phyloP scores from a whole-genome alignment of 2,329 filamentous ascomycete genomes.

The Xenoacremonium recifei region DNA sequence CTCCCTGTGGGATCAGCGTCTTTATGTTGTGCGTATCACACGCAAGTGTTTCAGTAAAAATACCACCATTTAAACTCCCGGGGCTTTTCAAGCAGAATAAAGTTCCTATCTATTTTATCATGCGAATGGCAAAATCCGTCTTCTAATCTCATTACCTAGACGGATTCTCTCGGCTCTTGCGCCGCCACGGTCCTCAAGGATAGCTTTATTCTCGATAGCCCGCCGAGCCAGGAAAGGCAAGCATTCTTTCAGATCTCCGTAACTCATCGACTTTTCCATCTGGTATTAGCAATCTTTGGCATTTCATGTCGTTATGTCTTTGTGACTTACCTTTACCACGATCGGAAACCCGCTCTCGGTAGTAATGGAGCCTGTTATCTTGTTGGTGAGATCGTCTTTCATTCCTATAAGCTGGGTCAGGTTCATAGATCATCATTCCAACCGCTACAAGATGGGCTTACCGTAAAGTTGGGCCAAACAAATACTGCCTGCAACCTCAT shows the following conservation, averaged over 20 bases:
- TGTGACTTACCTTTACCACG: slow-evolving; percentile 14
- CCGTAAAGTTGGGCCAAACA: slow-evolving; percentile 13
- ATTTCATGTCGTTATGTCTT: background rate
- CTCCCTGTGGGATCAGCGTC: no score
- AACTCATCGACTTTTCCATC: slow-evolving; percentile 13
- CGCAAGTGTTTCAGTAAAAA: no score
- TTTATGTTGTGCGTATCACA: no score
- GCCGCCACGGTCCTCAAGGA: slow-evolving; percentile 16
- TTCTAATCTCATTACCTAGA: slow-evolving; percentile 11
- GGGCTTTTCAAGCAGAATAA: no score
- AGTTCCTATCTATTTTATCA: no score
- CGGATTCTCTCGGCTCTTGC: slow-evolving; percentile 13
- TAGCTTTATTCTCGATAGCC: slow-evolving; percentile 16
- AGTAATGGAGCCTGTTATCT: slow-evolving; percentile 10
- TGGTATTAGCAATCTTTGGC: background rate
- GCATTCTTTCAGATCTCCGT: slow-evolving; percentile 17
- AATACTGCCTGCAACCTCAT: slow-evolving; percentile 11
- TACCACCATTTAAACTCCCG: no score
- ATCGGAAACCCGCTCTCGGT: slow-evolving; percentile 9
- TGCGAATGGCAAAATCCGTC: slow-evolving; percentile 4
- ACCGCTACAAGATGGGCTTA: background rate
- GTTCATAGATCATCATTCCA: background rate
- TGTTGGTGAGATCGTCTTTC: slow-evolving; percentile 17
- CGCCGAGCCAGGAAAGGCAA: slow-evolving; percentile 13
- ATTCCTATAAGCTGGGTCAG: slow-evolving; percentile 1